A percentile compares a stretch with the other conserved stretches of the same genome.
Conservation (phyloP, 495 filamentous ascomycete genomes). For the Aeminium ludgeri region DNA sequence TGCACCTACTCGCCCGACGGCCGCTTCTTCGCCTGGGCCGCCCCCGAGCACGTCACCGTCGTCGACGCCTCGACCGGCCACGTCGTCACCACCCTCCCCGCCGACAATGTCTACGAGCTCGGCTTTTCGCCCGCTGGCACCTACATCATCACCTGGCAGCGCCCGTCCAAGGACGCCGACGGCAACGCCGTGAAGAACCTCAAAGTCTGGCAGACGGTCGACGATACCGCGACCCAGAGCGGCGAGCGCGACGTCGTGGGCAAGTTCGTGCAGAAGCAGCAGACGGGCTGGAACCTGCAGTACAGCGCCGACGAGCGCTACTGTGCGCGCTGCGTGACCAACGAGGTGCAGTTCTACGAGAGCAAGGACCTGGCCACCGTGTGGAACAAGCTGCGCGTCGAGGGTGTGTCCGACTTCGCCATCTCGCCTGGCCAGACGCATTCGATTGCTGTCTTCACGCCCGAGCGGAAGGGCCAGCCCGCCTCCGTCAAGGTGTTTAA, state of each 20-base stretch:
- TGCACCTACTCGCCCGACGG: conserved; percentile 88
- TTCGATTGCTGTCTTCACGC: conserved; percentile 81
- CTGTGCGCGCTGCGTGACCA: conserved; percentile 86
- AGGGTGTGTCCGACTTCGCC: conserved; percentile 82
- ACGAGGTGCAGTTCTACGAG: conserved; percentile 93
- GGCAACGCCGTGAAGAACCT: conserved; percentile 89
- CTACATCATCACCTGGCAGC: conserved; percentile 93
- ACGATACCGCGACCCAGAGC: conserved; percentile 29
- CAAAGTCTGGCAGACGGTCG: conserved; percentile 79
- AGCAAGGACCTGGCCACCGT: conserved; percentile 67
- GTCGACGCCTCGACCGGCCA: conserved; percentile 67
- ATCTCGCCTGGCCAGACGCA: conserved; percentile 74
- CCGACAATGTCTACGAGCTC: conserved; percentile 76
- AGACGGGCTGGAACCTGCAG: conserved; percentile 94
- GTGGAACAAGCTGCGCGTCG: conserved; percentile 87
- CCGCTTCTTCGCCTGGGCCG: conserved; percentile 89
- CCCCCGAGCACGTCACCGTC: conserved; percentile 71
- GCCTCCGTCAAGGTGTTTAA: conserved; percentile 87
- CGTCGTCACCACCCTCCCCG: conserved; percentile 53
- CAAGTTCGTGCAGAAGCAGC: conserved; percentile 82
- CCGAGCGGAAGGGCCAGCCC: conserved; percentile 90
- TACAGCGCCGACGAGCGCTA: conserved; percentile 84
- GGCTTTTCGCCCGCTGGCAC: conserved; percentile 85
- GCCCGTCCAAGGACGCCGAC: conserved; percentile 75
- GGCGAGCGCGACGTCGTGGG: conserved; percentile 58